These are phyloP conservation scores for Talaromyces pinophilus DNA, from an alignment of 2,329 filamentous ascomycete genomes.

Conservation along the genomic window DNA sequence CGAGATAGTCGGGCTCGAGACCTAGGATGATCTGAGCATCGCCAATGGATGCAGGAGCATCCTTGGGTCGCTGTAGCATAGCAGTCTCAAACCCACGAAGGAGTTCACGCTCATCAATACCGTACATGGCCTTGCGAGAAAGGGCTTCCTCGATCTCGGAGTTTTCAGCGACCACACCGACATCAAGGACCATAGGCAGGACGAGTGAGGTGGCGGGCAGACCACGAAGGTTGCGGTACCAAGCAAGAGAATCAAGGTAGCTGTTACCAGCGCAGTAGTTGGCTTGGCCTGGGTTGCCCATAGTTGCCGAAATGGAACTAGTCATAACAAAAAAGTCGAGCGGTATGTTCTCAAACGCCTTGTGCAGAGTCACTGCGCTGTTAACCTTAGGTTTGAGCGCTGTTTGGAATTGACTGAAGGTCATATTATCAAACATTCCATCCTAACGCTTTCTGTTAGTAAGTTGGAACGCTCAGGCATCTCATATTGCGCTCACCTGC, in stretches of 20 bases:
- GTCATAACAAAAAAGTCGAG: slow-evolving; percentile 46
- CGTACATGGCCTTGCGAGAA: neutral
- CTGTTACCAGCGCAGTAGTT: slow-evolving; percentile 43
- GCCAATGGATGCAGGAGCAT: neutral
- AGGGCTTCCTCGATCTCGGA: neutral
- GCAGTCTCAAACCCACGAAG: neutral
- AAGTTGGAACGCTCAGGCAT: too few relatives aligned
- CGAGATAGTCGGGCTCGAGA: neutral
- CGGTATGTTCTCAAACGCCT: neutral
- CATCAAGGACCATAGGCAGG: neutral
- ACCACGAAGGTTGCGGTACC: slow-evolving; percentile 26
- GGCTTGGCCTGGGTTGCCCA: slow-evolving; percentile 50
- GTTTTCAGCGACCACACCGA: neutral
- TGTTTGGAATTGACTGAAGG: neutral
- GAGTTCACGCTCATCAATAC: neutral
- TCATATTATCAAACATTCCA: too few relatives aligned
- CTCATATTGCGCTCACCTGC: neutral
- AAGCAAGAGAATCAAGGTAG: slow-evolving; percentile 39
- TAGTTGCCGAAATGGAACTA: slow-evolving; percentile 43
- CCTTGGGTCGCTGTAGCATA: neutral
- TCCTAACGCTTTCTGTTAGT: too few relatives aligned
- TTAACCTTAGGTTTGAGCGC: neutral
- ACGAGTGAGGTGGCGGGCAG: neutral
- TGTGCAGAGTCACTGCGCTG: slow-evolving; percentile 3
- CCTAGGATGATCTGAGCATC: neutral